Base-by-base conservation (phyloP, 2,329 filamentous ascomycete genomes). In the Penicillium digitatum region DNA sequence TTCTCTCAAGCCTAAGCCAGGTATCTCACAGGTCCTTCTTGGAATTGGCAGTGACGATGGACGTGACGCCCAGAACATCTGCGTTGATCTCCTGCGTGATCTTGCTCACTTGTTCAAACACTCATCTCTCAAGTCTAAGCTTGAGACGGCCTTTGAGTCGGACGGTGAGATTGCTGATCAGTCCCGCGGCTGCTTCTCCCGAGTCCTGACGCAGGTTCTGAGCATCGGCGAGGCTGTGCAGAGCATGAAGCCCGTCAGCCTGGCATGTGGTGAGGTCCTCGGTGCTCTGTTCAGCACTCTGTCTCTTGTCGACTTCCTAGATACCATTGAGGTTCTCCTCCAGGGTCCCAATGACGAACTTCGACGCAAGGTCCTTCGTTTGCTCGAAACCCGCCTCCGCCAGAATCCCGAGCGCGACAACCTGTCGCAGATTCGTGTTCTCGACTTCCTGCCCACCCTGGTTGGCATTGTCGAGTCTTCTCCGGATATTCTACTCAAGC, bases 221-320 rank as follows among this genome's bases (percentile, higher is more conserved):
- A 72, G 79, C 7, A 76, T 95, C 44, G 85, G 87, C 10, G 86
- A 90, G 46, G 66, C 63, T 24, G 70, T 72, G 52, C 66, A 71
- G 45, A 66, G 57, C 39, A 69, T 71, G 56, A 74, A 74, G 56
- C 57, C 67, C 40, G 65, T 72, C 48, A 72, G 68, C 57, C 68
- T 69, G 46, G 75, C 75, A 24, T 79, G 78, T 66, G 87, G 88
- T 37, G 84, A 88, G 54, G 83, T 90, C 1, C 80, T 97, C 45
- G 85, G 88, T 18, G 87, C 88, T 59, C 78, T 95, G n/a, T 81
- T 99, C 48, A 87, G 89, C 59, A 82, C 96, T 7, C 80, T 96
- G 39, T 93, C 92, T 0, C 91, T 93, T 3, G 81, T 85, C 49
- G 90, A 96, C 73, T 94, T 97, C 72, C 85, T 97, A 71, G 89